Base-by-base conservation (phyloP, 192 early-diverging fungal genomes). In the Coemansia reversa region DNA sequence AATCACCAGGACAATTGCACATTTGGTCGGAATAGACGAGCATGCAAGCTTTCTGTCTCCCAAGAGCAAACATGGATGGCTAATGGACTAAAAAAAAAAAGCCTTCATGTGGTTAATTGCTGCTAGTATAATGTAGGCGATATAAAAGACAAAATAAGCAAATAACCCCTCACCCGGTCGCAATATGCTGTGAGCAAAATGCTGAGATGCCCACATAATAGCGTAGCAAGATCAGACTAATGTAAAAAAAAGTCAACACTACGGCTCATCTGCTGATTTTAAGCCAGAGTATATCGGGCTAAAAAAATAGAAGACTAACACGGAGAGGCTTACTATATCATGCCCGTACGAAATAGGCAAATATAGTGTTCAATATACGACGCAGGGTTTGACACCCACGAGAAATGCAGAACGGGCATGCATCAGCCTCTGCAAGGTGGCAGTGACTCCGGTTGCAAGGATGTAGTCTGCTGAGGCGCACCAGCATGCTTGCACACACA, bases 281-380 rank as follows among this genome's bases (percentile, higher is more conserved):
- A 56, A 56, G 55, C 55, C 55, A 45, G 39, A 5, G 39, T 4
- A 16, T 14, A 45, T 45, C 39, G 23, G 55, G 55, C 55, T 29
- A 58, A 12, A 58, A 58, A 14, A 16, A 45, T 12, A 58, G 56
- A 33, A 29, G 30, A 39, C 56, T 58, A 58, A 23, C 48, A 23
- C 19, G 24, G 18, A 45, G 56, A 60, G 58, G 58, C 58, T 48
- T 62, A 62, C 60, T 62, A 62, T 62, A 62, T 49, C 56, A 14
- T 62, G 60, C 32, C 32, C 29, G 33, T 18, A 29, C 19, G 55
- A 6, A 27, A 25, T 62, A 62, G 60, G 7, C 60, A 62, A 30
- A 62, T 62, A 62, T 62, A 62, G 60, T 62, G 60, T 29, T 62
- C 51, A 62, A 52, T 62, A 62, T 62, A 52, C 48, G 28, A 56